Evolutionary conservation across 2,329 filamentous ascomycete species (phyloP).

Genomic region (Neonectria hederae): DNA sequence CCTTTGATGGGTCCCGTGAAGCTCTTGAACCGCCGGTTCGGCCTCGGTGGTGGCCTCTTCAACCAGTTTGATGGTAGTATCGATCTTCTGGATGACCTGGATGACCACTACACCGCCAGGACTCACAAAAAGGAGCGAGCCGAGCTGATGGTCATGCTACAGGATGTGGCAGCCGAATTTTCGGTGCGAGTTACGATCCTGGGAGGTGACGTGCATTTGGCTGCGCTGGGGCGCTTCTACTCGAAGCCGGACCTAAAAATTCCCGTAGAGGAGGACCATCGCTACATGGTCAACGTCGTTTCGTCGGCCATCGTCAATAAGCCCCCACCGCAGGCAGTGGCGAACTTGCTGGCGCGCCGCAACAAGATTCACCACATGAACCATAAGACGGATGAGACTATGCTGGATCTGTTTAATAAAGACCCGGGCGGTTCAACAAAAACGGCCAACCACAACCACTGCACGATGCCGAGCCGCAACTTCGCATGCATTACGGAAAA

Average conservation of each 20-base stretch:
- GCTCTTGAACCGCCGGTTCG: conserved; percentile 89
- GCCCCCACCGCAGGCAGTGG: conserved; percentile 85
- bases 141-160: conserved; percentile 80
- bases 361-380: conserved; percentile 83
- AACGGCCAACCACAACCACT: conserved; percentile 78
- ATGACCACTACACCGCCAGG: conserved; percentile 94
- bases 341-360: conserved; percentile 87
- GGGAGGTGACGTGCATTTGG: conserved; percentile 92
- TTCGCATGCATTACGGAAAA: conserved; percentile 93
- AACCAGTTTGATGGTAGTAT: conserved; percentile 95
- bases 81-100: conserved; percentile 89
- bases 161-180: conserved; percentile 84
- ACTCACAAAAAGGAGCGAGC: conserved; percentile 92
- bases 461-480: conserved; percentile 92
- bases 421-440: conserved; percentile 84
- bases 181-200: conserved; percentile 92
- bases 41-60: conserved; percentile 84
- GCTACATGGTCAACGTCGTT: conserved; percentile 95
- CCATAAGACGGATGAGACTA: conserved; percentile 84
- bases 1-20: conserved; percentile 89
- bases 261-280: conserved; percentile 81
- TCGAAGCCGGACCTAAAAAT: conserved; percentile 84
- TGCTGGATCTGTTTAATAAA: conserved; percentile 90
- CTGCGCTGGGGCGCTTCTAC: conserved; percentile 93
- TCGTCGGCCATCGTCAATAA: conserved; percentile 97